Percentiles rank a stretch among this genome's conserved stretches.
phyloP scores from a whole-genome alignment of 345 rosid species.

The Jatropha curcas region DNA sequence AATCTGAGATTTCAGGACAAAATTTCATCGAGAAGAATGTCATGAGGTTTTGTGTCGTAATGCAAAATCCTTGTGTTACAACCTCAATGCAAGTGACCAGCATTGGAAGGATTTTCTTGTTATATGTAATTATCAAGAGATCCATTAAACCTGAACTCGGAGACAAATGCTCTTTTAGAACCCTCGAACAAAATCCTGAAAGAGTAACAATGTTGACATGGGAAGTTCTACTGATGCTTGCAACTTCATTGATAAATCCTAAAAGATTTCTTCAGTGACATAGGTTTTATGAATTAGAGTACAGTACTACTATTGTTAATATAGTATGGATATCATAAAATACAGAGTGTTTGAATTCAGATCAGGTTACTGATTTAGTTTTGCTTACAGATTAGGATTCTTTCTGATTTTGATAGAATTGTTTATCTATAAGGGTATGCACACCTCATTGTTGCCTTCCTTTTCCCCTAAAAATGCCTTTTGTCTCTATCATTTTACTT shows the following conservation, averaged over 20 bases:
- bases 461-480: too few relatives aligned
- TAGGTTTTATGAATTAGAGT: too few relatives aligned
- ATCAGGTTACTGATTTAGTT: too few relatives aligned
- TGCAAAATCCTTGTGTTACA: slow-evolving; percentile 2
- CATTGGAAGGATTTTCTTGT: not conserved
- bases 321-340: too few relatives aligned
- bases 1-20: not conserved
- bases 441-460: too few relatives aligned
- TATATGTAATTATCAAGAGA: slow-evolving; percentile 6
- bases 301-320: too few relatives aligned
- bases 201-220: slow-evolving; percentile 8
- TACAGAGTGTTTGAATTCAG: too few relatives aligned
- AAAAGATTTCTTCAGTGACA: not conserved
- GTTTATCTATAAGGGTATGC: too few relatives aligned
- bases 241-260: slow-evolving; percentile 11
- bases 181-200: slow-evolving; percentile 9
- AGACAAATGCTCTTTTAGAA: not conserved
- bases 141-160: slow-evolving; percentile 7
- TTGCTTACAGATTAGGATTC: too few relatives aligned
- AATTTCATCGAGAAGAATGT: slow-evolving; percentile 3
- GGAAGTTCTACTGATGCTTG: slow-evolving; percentile 9
- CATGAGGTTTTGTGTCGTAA: slow-evolving; percentile 6
- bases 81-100: not conserved
- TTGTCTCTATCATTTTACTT: too few relatives aligned
- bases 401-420: too few relatives aligned